These are phyloP conservation scores for Penicillium fimorum DNA, from an alignment of 495 filamentous ascomycete species.

Conservation along the genomic window DNA sequence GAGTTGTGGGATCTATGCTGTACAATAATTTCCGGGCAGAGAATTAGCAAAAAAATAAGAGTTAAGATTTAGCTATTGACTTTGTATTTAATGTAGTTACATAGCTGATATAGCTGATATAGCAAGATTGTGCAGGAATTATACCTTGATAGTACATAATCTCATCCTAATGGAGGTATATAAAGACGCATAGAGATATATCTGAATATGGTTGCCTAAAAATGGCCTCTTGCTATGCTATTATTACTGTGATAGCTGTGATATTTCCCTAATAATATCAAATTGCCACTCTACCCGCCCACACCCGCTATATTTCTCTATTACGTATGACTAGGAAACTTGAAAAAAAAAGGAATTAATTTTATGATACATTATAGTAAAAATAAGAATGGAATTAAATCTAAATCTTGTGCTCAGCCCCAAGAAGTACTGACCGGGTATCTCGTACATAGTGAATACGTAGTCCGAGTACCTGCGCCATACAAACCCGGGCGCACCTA, in stretches of 20 bases:
- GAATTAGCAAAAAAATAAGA: conserved; percentile 2
- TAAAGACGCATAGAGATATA: background rate
- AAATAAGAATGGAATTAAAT: background rate
- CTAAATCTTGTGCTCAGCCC: conserved; percentile 28
- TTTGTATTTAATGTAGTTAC: background rate
- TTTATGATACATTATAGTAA: background rate
- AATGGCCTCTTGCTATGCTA: too few relatives aligned
- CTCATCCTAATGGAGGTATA: too few relatives aligned
- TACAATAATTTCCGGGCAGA: conserved; percentile 36
- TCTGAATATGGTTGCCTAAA: conserved; percentile 6
- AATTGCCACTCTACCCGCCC: conserved; percentile 21
- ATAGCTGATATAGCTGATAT: too few relatives aligned
- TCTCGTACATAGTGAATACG: conserved; percentile 21
- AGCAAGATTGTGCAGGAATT: too few relatives aligned
- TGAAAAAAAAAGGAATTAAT: background rate
- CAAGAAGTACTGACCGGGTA: conserved; percentile 23
- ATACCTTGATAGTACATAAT: too few relatives aligned
- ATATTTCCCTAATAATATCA: conserved; percentile 12
- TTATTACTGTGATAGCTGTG: background rate
- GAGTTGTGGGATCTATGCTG: conserved; percentile 37
- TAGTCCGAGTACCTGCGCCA: conserved; percentile 25
- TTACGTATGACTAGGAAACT: conserved; percentile 17
- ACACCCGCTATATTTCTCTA: conserved; percentile 16
- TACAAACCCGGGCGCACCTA: conserved; percentile 16
- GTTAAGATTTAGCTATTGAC: background rate